Evolutionary conservation across 495 filamentous ascomycete species (phyloP).

Genomic region (Polyplosphaeria fusca): DNA sequence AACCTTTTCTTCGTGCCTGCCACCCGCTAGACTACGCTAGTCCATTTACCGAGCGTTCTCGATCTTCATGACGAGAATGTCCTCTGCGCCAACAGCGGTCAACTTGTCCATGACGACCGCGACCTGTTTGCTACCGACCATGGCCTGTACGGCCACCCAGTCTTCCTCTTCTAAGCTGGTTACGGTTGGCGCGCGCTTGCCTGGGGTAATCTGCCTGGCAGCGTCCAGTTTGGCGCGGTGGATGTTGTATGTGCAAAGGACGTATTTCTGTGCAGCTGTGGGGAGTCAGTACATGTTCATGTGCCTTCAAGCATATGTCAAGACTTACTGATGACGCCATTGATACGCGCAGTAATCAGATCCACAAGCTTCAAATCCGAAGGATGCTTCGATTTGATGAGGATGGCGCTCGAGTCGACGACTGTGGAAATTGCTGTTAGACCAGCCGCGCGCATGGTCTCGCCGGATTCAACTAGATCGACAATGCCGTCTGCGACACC

Average conservation of each 20-base stretch:
- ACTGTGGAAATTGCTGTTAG: slow-evolving; percentile 94
- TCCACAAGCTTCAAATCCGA: slow-evolving; percentile 74
- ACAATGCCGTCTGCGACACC: slow-evolving; percentile 97
- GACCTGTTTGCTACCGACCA: slow-evolving; percentile 89
- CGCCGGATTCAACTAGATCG: slow-evolving; percentile 96
- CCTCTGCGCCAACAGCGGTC: slow-evolving; percentile 71
- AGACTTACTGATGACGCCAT: slow-evolving; percentile 79
- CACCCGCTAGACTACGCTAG: background rate
- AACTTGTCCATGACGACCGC: slow-evolving; percentile 90
- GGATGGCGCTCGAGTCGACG: slow-evolving; percentile 75
- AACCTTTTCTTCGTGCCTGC: background rate
- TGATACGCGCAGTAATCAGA: slow-evolving; percentile 76
- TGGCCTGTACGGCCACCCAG: slow-evolving; percentile 90
- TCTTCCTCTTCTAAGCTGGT: slow-evolving; percentile 79
- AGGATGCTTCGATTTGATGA: slow-evolving; percentile 89
- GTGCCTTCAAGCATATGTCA: background rate
- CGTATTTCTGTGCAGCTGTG: slow-evolving; percentile 81
- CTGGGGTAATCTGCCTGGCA: slow-evolving; percentile 81
- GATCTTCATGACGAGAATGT: slow-evolving; percentile 85
- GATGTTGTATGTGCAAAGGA: slow-evolving; percentile 96
- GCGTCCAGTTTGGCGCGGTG: slow-evolving; percentile 60
- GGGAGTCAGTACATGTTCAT: slow-evolving; percentile 16
- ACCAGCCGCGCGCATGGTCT: slow-evolving; percentile 97
- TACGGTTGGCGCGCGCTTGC: slow-evolving; percentile 90
- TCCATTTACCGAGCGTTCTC: slow-evolving; percentile 72